Percentiles rank a stretch among this genome's conserved stretches.
These are phyloP conservation scores for Prunus armeniaca DNA, from an alignment of 306 rosid genomes.

Conservation along the genomic window DNA sequence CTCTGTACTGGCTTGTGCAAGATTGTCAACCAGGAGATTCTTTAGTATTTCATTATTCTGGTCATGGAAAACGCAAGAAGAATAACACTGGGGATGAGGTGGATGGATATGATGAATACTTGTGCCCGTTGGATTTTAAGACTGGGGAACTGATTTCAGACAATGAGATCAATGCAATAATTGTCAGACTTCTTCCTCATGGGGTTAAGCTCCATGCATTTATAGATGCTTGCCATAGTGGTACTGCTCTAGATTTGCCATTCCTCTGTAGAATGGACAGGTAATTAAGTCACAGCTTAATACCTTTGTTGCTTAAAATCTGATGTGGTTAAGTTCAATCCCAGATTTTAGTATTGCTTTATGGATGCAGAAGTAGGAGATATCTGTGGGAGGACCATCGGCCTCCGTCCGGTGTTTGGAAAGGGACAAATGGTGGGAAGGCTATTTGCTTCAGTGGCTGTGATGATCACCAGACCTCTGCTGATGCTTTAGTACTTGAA, in stretches of 20 bases:
- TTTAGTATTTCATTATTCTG: constrained; percentile 49
- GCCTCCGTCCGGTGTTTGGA: constrained; percentile 41
- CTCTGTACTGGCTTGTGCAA: constrained; percentile 44
- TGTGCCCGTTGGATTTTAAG: constrained; percentile 39
- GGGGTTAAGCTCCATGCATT: constrained; percentile 52
- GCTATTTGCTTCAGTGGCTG: constrained; percentile 54
- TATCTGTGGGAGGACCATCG: constrained; percentile 54
- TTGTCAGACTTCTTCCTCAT: constrained; percentile 44
- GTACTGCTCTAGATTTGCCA: constrained; percentile 45
- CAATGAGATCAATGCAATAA: constrained; percentile 47
- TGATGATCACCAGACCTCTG: constrained; percentile 47
- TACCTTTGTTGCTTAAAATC: background rate
- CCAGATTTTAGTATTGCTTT: background rate
- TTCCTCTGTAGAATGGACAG: constrained; percentile 44
- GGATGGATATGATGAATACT: constrained; percentile 46
- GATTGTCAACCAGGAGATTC: constrained; percentile 50
- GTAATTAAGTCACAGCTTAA: constrained; percentile 4
- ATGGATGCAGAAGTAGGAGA: constrained; percentile 28
- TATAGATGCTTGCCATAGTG: constrained; percentile 52
- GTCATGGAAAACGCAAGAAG: constrained; percentile 46
- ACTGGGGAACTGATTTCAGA: constrained; percentile 43
- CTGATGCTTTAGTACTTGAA: constrained; percentile 33
- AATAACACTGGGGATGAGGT: constrained; percentile 44
- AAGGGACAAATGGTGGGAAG: constrained; percentile 52
- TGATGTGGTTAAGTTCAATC: no score